These are phyloP conservation scores for Coemansia sp. DNA, from an alignment of 192 early-diverging fungal genomes.

Conservation along the genomic window DNA sequence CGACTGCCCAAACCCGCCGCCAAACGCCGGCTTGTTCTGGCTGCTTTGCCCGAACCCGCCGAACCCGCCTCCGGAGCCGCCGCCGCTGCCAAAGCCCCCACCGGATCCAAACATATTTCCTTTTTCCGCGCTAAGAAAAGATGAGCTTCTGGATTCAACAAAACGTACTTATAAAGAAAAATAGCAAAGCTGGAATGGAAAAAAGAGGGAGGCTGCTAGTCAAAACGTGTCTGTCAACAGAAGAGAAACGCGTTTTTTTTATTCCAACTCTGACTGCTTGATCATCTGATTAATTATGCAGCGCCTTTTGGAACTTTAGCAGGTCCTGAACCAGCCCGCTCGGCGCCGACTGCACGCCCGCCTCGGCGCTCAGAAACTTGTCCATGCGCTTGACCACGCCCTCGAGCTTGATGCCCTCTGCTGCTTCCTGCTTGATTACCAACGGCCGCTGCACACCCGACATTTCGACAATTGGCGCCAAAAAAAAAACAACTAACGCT, in stretches of 20 bases:
- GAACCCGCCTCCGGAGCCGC: slow-evolving; percentile 1
- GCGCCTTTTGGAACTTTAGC: slow-evolving; percentile 15
- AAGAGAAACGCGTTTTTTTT: too few relatives aligned
- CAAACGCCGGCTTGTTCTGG: slow-evolving; percentile 13
- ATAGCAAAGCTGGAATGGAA: too few relatives aligned
- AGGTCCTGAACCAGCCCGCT: slow-evolving; percentile 33
- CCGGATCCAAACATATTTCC: slow-evolving; percentile 37
- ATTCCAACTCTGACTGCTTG: too few relatives aligned
- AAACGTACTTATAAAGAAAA: too few relatives aligned
- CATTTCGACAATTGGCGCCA: neutral
- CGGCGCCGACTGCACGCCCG: slow-evolving; percentile 32
- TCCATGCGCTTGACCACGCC: slow-evolving; percentile 9
- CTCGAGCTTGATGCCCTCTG: slow-evolving; percentile 1
- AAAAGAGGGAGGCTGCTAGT: too few relatives aligned
- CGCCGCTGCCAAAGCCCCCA: slow-evolving; percentile 25
- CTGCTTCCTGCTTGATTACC: slow-evolving; percentile 25
- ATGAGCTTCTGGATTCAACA: too few relatives aligned
- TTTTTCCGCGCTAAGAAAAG: too few relatives aligned
- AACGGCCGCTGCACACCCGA: slow-evolving; percentile 23
- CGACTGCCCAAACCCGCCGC: slow-evolving; percentile 15
- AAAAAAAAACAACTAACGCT: neutral
- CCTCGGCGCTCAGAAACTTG: slow-evolving; percentile 26
- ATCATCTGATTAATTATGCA: too few relatives aligned
- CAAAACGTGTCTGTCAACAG: too few relatives aligned
- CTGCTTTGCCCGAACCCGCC: slow-evolving; percentile 16